Base-by-base conservation (phyloP, 805 yeast species). In the Metschnikowia henanensis region DNA sequence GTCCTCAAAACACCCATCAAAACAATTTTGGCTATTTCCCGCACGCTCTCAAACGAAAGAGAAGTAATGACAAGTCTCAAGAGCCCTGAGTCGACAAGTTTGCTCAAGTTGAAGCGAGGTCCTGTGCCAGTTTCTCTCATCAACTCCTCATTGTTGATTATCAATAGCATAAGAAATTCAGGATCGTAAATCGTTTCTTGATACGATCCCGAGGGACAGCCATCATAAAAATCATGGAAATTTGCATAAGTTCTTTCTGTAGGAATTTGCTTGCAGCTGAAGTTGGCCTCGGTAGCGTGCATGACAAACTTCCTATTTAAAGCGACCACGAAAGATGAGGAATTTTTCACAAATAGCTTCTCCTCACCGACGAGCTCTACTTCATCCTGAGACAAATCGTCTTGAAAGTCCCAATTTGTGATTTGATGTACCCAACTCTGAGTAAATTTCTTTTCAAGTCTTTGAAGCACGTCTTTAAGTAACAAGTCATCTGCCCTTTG, bases 351-450 rank as follows among this genome's bases (percentile, higher is more conserved):
- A 41, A 80, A 68, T 22, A 81, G 53, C 41, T 67, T 64, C n/a
- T 73, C 72, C 30, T 69, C 72, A 2, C 77, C 80, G 19, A 75
- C 64, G n/a, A 74, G 48, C 2, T 75, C 81, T 13, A 67, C 51
- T 21, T 77, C 81, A 19, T 61, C 64, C 33, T 65, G 70, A 4
- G 58, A 56, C 52, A 64, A 33, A 60, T 77, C 59, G 39, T 73
- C 71, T 33, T 58, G 57, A 39, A 83, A 75, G 39, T 85, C 90
- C 95, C 95, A 87, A 34, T 75, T 68, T 26, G 72, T 65, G 5
- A 86, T 80, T 29, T 70, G 60, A 39, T 72, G 72, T n/a, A 84
- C 70, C 95, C 96, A 89, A 6, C 89, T 79, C 4, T 62, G 53
- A 12, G 74, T 64, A 5, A 72, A 54, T 3, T 64, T 62, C 0